Evolutionary conservation across 108 stramenopile species (phyloP).

Genomic region (Cyclotella choctawhatcheeana): DNA sequence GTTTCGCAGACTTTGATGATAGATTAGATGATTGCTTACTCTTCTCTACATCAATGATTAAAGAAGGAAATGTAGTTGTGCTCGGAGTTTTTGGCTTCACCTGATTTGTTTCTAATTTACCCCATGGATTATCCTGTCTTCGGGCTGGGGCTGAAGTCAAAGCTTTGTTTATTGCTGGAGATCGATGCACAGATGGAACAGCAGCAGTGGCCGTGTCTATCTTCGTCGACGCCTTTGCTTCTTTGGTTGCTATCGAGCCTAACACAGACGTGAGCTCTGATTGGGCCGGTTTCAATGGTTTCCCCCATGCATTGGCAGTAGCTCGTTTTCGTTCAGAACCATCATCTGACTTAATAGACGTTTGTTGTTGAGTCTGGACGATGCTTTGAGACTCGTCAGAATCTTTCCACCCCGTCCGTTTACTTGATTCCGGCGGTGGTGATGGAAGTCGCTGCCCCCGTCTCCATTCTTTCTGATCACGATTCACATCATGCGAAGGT

Average conservation of each 20-base stretch:
- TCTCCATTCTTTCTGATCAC: slow-evolving; percentile 5
- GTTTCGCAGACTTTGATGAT: background rate
- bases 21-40: background rate
- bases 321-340: slow-evolving; percentile 3
- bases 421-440: background rate
- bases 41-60: background rate
- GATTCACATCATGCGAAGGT: background rate
- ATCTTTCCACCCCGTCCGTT: background rate
- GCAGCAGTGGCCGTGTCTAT: background rate
- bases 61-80: background rate
- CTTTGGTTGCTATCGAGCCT: background rate
- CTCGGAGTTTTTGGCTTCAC: background rate
- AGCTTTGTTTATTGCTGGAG: background rate
- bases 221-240: background rate
- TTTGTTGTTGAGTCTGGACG: background rate
- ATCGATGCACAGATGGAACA: background rate
- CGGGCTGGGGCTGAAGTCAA: background rate
- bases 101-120: background rate
- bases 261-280: background rate
- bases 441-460: slow-evolving; percentile 7
- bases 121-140: background rate
- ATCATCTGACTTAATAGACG: background rate
- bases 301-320: slow-evolving; percentile 5
- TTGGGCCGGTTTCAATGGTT: background rate
- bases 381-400: too few relatives aligned